Evolutionary conservation across 1,139 yeast species (phyloP).

Genomic region (Yamadazyma diospyri): DNA sequence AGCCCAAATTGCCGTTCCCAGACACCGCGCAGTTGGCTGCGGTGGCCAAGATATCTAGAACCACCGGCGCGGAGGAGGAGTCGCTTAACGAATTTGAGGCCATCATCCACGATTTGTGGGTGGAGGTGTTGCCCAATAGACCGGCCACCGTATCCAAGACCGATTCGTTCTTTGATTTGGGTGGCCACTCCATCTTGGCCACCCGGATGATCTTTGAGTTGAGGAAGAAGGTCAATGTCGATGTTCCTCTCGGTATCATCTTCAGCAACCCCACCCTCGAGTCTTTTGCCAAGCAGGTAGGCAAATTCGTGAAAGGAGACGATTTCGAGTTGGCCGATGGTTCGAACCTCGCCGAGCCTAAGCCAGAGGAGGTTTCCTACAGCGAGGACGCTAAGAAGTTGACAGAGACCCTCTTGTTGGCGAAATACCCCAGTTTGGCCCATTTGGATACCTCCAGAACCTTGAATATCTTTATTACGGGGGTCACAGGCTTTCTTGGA

Average conservation of each 20-base stretch:
- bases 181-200: slow-evolving; percentile 96
- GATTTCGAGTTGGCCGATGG: slow-evolving; percentile 40
- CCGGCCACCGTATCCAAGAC: slow-evolving; percentile 73
- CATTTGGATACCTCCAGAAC: slow-evolving; percentile 28
- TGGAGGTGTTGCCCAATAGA: slow-evolving; percentile 75
- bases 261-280: slow-evolving; percentile 85
- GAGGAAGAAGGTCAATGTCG: slow-evolving; percentile 72
- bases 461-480: slow-evolving; percentile 81
- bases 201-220: slow-evolving; percentile 95
- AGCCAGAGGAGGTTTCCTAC: slow-evolving; percentile 45
- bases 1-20: slow-evolving; percentile 95
- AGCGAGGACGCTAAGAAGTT: slow-evolving; percentile 71
- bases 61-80: slow-evolving; percentile 30
- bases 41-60: slow-evolving; percentile 49
- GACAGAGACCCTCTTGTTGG: slow-evolving; percentile 40
- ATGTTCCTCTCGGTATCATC: slow-evolving; percentile 84
- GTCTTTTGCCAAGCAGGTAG: slow-evolving; percentile 72
- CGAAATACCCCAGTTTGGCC: slow-evolving; percentile 30
- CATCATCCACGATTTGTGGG: slow-evolving; percentile 78
- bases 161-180: slow-evolving; percentile 94
- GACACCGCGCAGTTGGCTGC: slow-evolving; percentile 78
- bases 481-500: slow-evolving; percentile 96
- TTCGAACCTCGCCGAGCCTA: slow-evolving; percentile 17
- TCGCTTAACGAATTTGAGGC: slow-evolving; percentile 56
- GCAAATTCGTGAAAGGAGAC: slow-evolving; percentile 48